Percentiles rank a stretch among this genome's conserved stretches.
Conservation (phyloP, 495 filamentous ascomycete genomes). For the Penicillium paradoxum region DNA sequence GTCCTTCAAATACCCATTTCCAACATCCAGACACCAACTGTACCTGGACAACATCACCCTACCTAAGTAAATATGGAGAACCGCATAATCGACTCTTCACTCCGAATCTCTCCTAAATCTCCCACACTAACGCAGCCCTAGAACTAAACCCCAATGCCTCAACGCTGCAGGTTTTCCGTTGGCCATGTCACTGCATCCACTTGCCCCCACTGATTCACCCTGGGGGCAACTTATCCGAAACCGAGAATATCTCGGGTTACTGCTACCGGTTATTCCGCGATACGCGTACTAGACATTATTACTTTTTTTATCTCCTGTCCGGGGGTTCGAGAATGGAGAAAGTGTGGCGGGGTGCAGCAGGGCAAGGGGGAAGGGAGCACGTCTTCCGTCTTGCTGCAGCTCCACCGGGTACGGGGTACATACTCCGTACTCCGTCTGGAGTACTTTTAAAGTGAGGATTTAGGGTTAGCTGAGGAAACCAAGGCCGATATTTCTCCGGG, state of each 20-base stretch:
- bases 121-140: not conserved
- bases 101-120: too few relatives aligned
- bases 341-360: not conserved
- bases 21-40: too few relatives aligned
- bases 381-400: too few relatives aligned
- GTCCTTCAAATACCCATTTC: too few relatives aligned
- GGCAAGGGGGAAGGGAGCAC: not conserved
- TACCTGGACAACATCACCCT: too few relatives aligned
- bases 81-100: not conserved
- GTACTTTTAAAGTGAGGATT: too few relatives aligned
- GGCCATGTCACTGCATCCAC: constrained; percentile 8
- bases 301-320: not conserved
- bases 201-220: constrained; percentile 7
- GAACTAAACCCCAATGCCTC: not conserved
- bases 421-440: too few relatives aligned
- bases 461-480: too few relatives aligned
- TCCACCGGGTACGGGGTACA: too few relatives aligned
- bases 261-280: not conserved
- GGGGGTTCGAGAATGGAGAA: not conserved
- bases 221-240: constrained; percentile 10
- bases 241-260: constrained; percentile 2
- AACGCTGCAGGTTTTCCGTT: constrained; percentile 2
- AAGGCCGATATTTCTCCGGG: too few relatives aligned
- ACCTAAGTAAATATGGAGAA: too few relatives aligned
- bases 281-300: not conserved